Base-by-base conservation (phyloP, 2,329 filamentous ascomycete species). In the Pseudogymnoascus sp. region DNA sequence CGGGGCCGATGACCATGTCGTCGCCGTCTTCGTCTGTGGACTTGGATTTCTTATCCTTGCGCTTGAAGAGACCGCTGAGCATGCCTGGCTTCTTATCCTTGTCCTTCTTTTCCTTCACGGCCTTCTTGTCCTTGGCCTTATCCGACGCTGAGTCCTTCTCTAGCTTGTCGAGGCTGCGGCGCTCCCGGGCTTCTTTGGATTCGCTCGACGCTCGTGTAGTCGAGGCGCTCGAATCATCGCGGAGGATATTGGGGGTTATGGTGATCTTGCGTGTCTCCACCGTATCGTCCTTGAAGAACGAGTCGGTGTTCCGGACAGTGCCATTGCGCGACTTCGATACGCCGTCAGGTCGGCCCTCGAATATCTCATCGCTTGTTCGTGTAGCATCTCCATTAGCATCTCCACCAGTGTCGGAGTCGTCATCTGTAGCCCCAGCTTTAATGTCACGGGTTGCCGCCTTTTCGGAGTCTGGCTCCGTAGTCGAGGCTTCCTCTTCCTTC, bases 211-310 rank as follows among this genome's bases (percentile, higher is more conserved):
- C 71, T 64, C 80, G 73, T 12, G 75, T 18, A 10, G 69, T 70
- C 33, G 72, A 71, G 25, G 69, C 69, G 67, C 40, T 79, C 75
- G 66, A 81, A 68, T 97, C 92, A 67, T 97, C 93, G 42, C 93
- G 87, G 40, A 97, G 78, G 60, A 99, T 77, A 68, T 96, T 96
- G 1, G 94, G 94, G 3, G 94, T 99, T 48, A 99, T 82, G 0
- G 92, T 96, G 67, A 99, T 97, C 78, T 97, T 97, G 75, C 95
- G 92, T 2, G 94, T 97, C 74, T 97, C 94, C 37, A 91, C 88
- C 33, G 85, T 91, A 71, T 99, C 93, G 71, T 97, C 94, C 74
- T 92, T 96, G 80, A 97, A 97, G 79, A 97, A 97, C 0, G 93
- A 96, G 75, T 97, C 93, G 4, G 91, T 93, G 72, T 95, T 95